phyloP scores from a whole-genome alignment of 208 protist species.

The Leptomonas seymouri region DNA sequence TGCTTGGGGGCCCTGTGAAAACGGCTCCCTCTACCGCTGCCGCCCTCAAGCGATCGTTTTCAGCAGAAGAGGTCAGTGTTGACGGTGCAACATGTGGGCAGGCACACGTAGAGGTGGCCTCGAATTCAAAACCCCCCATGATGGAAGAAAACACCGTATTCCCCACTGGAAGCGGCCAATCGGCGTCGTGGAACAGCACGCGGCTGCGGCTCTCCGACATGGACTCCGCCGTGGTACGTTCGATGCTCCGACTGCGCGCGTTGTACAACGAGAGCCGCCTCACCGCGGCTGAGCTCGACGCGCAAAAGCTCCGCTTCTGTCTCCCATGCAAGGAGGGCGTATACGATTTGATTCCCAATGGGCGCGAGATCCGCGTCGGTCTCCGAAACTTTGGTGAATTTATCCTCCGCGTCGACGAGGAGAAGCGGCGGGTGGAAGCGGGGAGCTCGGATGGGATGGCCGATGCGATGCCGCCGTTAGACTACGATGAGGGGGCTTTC shows the following conservation, averaged over 20 bases:
- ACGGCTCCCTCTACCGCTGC: too few relatives aligned
- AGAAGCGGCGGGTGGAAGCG: slow-evolving; percentile 26
- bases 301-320: slow-evolving; percentile 37
- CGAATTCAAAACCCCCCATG: slow-evolving; percentile 4
- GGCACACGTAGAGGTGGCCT: background rate
- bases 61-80: too few relatives aligned
- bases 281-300: slow-evolving; percentile 29
- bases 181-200: slow-evolving; percentile 9
- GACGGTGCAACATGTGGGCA: too few relatives aligned
- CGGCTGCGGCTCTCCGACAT: slow-evolving; percentile 20
- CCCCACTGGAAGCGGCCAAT: background rate
- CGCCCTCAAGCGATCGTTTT: too few relatives aligned
- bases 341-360: slow-evolving; percentile 54
- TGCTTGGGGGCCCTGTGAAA: background rate
- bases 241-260: slow-evolving; percentile 25
- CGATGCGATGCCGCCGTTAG: background rate
- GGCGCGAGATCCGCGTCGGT: slow-evolving; percentile 43
- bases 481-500: slow-evolving; percentile 8
- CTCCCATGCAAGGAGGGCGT: slow-evolving; percentile 32
- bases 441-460: background rate
- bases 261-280: slow-evolving; percentile 23
- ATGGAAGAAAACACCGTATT: background rate
- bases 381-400: slow-evolving; percentile 45
- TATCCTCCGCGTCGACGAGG: slow-evolving; percentile 36
- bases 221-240: slow-evolving; percentile 30